Percentiles rank a stretch among this genome's conserved stretches.
Conservation (phyloP, 73 alveolate genomes). For the Paramecium caudatum region DNA sequence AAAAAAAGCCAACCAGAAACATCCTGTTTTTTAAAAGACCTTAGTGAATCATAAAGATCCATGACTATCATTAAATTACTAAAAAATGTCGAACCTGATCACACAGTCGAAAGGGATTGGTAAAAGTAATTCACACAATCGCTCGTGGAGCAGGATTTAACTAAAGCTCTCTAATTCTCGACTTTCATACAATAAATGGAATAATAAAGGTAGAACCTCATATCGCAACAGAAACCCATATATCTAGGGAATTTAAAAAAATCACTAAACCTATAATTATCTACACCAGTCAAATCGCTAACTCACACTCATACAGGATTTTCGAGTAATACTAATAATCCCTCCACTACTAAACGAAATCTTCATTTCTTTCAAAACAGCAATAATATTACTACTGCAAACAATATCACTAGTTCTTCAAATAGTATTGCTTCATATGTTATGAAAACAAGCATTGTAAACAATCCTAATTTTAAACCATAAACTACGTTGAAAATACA, state of each 20-base stretch:
- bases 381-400: background rate
- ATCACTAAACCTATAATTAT: background rate
- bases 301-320: background rate
- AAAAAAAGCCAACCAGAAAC: background rate
- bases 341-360: background rate
- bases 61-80: background rate
- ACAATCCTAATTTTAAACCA: conserved; percentile 12
- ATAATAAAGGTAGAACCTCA: background rate
- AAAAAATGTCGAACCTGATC: background rate
- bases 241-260: conserved; percentile 21
- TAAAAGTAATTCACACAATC: background rate
- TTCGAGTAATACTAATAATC: background rate
- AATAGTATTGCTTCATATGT: background rate
- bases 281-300: background rate
- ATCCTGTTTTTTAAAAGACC: conserved; percentile 3
- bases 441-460: conserved; percentile 4
- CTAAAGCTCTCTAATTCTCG: conserved; percentile 16
- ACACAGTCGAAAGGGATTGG: background rate
- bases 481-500: background rate
- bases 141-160: conserved; percentile 17
- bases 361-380: background rate
- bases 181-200: background rate
- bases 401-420: background rate
- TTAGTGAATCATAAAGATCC: background rate
- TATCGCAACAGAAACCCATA: background rate